Base-by-base conservation (phyloP, 2,329 filamentous ascomycete species). In the Hypoxylon sp. region DNA sequence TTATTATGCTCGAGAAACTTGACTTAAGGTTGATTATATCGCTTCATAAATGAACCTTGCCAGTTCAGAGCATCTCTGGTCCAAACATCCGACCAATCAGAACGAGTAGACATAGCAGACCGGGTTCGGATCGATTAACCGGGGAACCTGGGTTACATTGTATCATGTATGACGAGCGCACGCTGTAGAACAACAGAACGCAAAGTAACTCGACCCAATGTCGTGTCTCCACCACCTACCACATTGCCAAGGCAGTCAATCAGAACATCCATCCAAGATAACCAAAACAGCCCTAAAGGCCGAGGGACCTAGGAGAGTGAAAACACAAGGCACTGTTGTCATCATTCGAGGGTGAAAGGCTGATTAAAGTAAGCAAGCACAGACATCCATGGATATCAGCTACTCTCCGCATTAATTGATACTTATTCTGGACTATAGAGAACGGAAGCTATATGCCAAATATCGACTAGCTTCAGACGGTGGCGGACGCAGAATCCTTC, bases 401-500 rank as follows among this genome's bases (percentile, higher is more conserved):
- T 39, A 22, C 33, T 10, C 42, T 50, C 42, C 44, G 46, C 31
- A 55, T 53, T 53, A 17, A 52, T 22, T 50, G 29, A 48, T 55
- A 26, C 31, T 35, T 52, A n/a, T 60, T 61, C 31, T n/a, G 65
- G 53, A 63, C 65, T 31, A 48, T 26, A 24, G 53, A 46, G 26
- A 56, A 59, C 42, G 42, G 44, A 44, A 39, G 46, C 48, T 31
- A 46, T 48, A 64, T 58, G 17, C 65, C 59, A 19, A 53, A 64
- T 62, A 51, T 31, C 52, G 60, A 67, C 66, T 69, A 69, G 65
- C 66, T 54, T 65, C 52, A 65, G 53, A 69, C 57, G 50, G 54
- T 55, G 37, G 64, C 54, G 55, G 71, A 59, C 22, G 57, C 56
- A 59, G 65, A 71, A 70, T 58, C 51, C 58, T 73, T 73, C 72